Conservation (phyloP, 495 filamentous ascomycete species). For the Aspergillus baeticus region DNA sequence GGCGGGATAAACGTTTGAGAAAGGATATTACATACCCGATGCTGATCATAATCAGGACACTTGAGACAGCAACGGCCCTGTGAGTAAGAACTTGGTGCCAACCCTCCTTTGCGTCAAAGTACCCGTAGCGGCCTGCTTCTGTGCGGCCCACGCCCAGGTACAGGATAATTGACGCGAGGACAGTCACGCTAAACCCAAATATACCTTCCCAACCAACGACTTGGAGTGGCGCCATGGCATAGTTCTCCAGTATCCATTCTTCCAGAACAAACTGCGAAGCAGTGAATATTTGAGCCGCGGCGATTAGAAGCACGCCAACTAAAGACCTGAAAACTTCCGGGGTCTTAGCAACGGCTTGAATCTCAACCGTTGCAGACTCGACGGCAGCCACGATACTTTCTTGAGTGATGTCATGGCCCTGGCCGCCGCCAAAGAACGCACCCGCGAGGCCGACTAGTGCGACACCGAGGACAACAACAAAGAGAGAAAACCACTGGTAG, state of each 20-base stretch:
- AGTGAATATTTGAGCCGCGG: constrained; percentile 92
- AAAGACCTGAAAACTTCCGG: constrained; percentile 69
- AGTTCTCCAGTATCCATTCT: constrained; percentile 90
- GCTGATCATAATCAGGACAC: constrained; percentile 89
- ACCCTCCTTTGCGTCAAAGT: constrained; percentile 87
- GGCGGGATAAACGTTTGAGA: background rate
- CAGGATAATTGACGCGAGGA: constrained; percentile 74
- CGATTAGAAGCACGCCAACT: constrained; percentile 84
- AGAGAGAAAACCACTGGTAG: constrained; percentile 87
- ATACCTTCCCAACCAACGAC: constrained; percentile 96
- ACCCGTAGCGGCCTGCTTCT: constrained; percentile 70
- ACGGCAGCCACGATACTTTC: constrained; percentile 29
- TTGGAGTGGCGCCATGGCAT: constrained; percentile 80
- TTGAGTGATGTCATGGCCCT: constrained; percentile 43
- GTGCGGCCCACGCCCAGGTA: constrained; percentile 75
- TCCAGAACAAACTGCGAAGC: constrained; percentile 95
- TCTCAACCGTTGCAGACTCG: constrained; percentile 24
- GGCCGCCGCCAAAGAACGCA: constrained; percentile 67
- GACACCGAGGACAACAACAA: constrained; percentile 85
- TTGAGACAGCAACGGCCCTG: constrained; percentile 67
- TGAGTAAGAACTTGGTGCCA: constrained; percentile 73
- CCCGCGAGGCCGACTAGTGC: constrained; percentile 88
- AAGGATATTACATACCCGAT: constrained; percentile 70
- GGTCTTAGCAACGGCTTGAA: constrained; percentile 34
- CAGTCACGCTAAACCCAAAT: constrained; percentile 85